phyloP scores from a whole-genome alignment of 352 stramenopile species.

The Albugo laibachii region DNA sequence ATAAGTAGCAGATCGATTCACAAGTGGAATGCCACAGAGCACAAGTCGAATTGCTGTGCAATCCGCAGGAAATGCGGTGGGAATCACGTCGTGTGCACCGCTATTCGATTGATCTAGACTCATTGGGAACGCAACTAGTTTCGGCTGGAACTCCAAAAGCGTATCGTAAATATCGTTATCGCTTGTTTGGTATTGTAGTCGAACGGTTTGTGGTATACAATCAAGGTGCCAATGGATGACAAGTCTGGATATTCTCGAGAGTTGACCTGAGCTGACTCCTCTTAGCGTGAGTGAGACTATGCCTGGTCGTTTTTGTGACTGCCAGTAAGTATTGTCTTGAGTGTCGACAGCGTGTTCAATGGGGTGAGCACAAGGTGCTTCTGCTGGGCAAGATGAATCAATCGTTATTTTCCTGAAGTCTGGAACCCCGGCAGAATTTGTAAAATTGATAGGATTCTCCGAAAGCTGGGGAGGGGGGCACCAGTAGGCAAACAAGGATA shows the following conservation, averaged over 20 bases:
- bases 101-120: neutral
- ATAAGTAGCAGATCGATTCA: conserved; percentile 47
- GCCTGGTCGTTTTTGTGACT: conserved; percentile 37
- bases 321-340: conserved; percentile 42
- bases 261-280: conserved; percentile 8
- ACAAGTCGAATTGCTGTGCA: conserved; percentile 35
- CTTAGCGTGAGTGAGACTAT: conserved; percentile 25
- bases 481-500: conserved; percentile 76
- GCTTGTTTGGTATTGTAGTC: conserved; percentile 25
- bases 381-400: conserved; percentile 28
- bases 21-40: conserved; percentile 32
- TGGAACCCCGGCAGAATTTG: conserved; percentile 3
- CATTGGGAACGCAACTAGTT: neutral
- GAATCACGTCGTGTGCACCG: conserved; percentile 4
- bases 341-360: conserved; percentile 34
- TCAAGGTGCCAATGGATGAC: conserved; percentile 52
- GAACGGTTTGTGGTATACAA: conserved; percentile 27
- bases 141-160: conserved; percentile 13
- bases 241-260: conserved; percentile 34
- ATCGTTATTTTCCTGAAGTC: conserved; percentile 9
- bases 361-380: conserved; percentile 21
- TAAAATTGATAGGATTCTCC: conserved; percentile 26
- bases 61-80: conserved; percentile 16
- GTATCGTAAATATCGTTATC: conserved; percentile 7
- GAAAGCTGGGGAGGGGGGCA: conserved; percentile 42